Evolutionary conservation across 495 filamentous ascomycete species (phyloP).

Genomic region (Lasiosphaeria hispida): DNA sequence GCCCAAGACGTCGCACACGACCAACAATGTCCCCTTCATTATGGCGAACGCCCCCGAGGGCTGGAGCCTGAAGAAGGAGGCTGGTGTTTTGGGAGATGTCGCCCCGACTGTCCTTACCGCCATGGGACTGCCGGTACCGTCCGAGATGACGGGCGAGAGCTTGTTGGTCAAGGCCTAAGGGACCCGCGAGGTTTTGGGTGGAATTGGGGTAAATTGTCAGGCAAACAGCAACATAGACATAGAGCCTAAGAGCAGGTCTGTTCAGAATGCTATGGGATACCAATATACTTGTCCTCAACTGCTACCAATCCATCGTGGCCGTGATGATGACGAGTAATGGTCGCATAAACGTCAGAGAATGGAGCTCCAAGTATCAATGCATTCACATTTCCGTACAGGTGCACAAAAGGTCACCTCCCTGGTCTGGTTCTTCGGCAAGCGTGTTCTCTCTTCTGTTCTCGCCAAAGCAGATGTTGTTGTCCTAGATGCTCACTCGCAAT

Average conservation of each 20-base stretch:
- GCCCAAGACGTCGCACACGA: constrained; percentile 97
- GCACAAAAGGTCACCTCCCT: too few species aligned
- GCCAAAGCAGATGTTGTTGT: too few species aligned
- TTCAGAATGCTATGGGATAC: too few species aligned
- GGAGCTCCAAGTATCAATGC: too few species aligned
- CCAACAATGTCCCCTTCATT: constrained; percentile 94
- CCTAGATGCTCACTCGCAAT: too few species aligned
- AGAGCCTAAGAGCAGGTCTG: neutral
- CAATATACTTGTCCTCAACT: too few species aligned
- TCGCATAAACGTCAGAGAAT: too few species aligned
- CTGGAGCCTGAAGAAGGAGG: constrained; percentile 78
- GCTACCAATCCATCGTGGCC: too few species aligned
- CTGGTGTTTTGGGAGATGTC: constrained; percentile 90
- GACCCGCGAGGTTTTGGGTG: neutral
- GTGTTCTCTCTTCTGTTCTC: too few species aligned
- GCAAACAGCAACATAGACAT: constrained; percentile 17
- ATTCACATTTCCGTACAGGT: too few species aligned
- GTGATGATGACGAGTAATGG: too few species aligned
- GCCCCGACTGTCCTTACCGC: constrained; percentile 85
- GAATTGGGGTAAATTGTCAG: constrained; percentile 3
- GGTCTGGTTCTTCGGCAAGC: too few species aligned
- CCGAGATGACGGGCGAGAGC: constrained; percentile 86
- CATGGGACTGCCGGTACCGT: constrained; percentile 87
- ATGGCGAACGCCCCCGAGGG: constrained; percentile 94
- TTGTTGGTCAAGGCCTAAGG: constrained; percentile 70